Conservation (phyloP, 176 grass and related monocot species). For the Metroxylon sagu region DNA sequence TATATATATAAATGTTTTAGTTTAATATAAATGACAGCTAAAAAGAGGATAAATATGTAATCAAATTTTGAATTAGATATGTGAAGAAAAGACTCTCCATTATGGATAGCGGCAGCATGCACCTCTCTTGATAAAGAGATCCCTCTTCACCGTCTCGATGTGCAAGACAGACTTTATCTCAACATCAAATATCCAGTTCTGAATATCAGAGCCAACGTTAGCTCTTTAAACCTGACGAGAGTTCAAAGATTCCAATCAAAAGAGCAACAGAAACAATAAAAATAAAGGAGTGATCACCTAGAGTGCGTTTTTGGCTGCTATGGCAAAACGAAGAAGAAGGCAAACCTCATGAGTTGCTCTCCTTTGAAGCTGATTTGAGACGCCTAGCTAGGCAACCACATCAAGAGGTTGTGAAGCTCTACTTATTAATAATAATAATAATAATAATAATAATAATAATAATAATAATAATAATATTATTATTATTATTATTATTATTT, state of each 20-base stretch:
- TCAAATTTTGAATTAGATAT: too few species aligned
- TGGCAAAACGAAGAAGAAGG: constrained; percentile 73
- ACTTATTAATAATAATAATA: too few species aligned
- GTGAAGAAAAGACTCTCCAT: too few species aligned
- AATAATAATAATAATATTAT: too few species aligned
- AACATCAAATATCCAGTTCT: constrained; percentile 76
- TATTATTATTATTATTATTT: too few species aligned
- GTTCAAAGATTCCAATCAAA: not conserved
- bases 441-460: too few species aligned
- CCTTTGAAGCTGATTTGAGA: constrained; percentile 95
- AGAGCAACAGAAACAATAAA: not conserved
- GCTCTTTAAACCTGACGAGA: too few species aligned
- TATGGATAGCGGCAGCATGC: constrained; percentile 12
- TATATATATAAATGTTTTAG: too few species aligned
- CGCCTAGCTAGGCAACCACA: constrained; percentile 93
- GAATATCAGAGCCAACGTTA: constrained; percentile 10
- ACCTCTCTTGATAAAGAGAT: constrained; percentile 97
- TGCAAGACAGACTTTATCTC: constrained; percentile 60
- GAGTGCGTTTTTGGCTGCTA: constrained; percentile 70
- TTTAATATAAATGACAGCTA: too few species aligned
- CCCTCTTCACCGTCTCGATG: constrained; percentile 99
- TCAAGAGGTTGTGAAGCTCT: constrained; percentile 90
- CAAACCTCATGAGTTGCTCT: constrained; percentile 93
- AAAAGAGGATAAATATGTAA: too few species aligned
- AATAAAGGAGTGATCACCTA: constrained; percentile 36